phyloP scores from a whole-genome alignment of 495 filamentous ascomycete species.

The Penicillium malachiteum region DNA sequence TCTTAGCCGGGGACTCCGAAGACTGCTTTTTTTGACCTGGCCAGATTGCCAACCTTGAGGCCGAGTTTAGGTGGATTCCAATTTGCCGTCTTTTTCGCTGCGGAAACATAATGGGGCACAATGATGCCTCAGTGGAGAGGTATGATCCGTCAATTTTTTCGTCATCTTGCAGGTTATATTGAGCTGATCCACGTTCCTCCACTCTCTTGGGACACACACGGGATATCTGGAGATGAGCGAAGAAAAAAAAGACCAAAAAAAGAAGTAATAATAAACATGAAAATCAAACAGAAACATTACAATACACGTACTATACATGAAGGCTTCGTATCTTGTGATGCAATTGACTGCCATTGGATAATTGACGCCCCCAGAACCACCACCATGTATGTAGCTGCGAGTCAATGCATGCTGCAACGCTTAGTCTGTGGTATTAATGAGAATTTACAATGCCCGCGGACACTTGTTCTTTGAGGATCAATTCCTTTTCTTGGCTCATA shows the following conservation, averaged over 20 bases:
- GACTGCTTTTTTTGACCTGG: not conserved
- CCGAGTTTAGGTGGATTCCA: not conserved
- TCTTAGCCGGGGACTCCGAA: not conserved
- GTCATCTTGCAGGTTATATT: constrained; percentile 11
- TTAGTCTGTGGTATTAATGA: constrained; percentile 2
- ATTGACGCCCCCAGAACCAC: constrained; percentile 3
- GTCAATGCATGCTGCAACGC: constrained; percentile 10
- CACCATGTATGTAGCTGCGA: constrained; percentile 1
- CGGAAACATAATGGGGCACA: constrained; percentile 1
- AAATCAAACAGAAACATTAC: not conserved
- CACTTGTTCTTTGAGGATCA: not conserved
- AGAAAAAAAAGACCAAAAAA: too few relatives aligned
- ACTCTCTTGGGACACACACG: constrained; percentile 7
- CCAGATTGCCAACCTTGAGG: not conserved
- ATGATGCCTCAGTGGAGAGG: constrained; percentile 12
- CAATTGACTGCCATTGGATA: constrained; percentile 8
- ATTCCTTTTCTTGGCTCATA: constrained; percentile 4
- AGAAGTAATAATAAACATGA: too few relatives aligned
- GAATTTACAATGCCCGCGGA: not conserved
- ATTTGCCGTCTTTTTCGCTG: not conserved
- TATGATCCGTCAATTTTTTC: constrained; percentile 2
- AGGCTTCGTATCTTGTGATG: not conserved
- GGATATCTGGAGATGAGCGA: not conserved
- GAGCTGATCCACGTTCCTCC: constrained; percentile 14
- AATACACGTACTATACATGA: not conserved